Base-by-base conservation (phyloP, 352 stramenopile genomes). In the Phytophthora meadii region DNA sequence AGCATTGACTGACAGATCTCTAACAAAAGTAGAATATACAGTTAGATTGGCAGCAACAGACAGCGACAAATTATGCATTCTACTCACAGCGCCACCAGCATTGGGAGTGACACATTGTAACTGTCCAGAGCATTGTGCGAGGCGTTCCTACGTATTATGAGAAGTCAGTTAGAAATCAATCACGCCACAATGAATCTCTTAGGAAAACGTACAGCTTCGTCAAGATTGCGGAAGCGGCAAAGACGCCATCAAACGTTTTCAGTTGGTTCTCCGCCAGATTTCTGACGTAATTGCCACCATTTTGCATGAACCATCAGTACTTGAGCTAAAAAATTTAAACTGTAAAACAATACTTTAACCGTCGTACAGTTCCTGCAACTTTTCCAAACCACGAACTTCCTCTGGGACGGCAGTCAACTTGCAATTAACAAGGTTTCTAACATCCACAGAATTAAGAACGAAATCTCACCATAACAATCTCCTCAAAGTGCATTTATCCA, bases 1-100 rank as follows among this genome's bases (percentile, higher is more conserved):
- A 39, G 61, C 51, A 66, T 91, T 91, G 6, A 62, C 58, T 15
- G 78, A 84, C 46, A 91, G 48, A 58, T 91, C 82, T 6, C 82
- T 90, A 28, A 0, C 44, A n/a, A 17, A 48, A 24, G 19, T 15
- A 53, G 9, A 42, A 44, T 17, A 12, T 5, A 42, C 2, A 27
- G 60, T 56, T 41, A 36, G 47, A 42, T 5, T 17, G 5, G 15
- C 5, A 46, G 65, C 17, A 45, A 37, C 4, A 36, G 12, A 12
- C 8, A 36, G 30, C 30, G 8, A 3, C 9, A 55, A 5, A 2
- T 22, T 22, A 37, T 5, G 34, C 14, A 42, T 42, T 4, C 22
- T 51, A 67, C 80, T 52, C 81, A 89, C 78, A 89, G 59, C 4
- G 45, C 69, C 15, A 70, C 68, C 17, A 88, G 52, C 17, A 65